phyloP scores from a whole-genome alignment of 2,329 filamentous ascomycete genomes.

The Penicillium sp. region DNA sequence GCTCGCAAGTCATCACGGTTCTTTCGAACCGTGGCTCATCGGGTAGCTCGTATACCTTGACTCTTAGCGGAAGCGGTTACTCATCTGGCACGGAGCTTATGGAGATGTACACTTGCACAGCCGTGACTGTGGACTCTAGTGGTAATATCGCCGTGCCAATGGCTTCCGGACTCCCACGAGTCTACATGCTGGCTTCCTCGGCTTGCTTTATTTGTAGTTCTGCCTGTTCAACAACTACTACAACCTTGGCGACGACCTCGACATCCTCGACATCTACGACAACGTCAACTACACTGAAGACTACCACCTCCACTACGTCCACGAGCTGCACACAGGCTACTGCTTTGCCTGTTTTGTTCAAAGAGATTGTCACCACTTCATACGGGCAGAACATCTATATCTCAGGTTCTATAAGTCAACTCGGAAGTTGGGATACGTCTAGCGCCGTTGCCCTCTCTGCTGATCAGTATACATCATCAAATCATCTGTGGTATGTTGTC shows the following conservation, averaged over 20 bases:
- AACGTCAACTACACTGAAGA: constrained; percentile 10
- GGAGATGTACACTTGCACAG: constrained; percentile 49
- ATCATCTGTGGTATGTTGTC: constrained; percentile 67
- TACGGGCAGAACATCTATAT: constrained; percentile 71
- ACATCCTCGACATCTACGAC: not conserved
- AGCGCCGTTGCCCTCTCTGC: constrained; percentile 65
- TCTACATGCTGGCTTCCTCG: constrained; percentile 35
- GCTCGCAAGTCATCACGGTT: constrained; percentile 49
- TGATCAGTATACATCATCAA: constrained; percentile 61
- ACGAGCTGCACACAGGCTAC: constrained; percentile 36
- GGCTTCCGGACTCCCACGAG: constrained; percentile 50
- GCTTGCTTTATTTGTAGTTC: constrained; percentile 18
- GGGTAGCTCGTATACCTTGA: constrained; percentile 32
- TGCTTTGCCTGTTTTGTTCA: constrained; percentile 67
- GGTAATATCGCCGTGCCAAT: constrained; percentile 56
- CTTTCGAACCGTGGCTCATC: constrained; percentile 52
- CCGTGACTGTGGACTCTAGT: constrained; percentile 49
- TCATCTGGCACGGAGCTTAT: constrained; percentile 31
- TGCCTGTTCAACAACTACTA: constrained; percentile 6
- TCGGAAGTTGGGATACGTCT: constrained; percentile 67
- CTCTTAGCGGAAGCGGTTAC: constrained; percentile 32
- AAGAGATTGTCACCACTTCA: constrained; percentile 62
- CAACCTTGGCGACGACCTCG: not conserved
- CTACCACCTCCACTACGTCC: constrained; percentile 4
- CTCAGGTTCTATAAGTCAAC: constrained; percentile 62